These are phyloP conservation scores for Exophiala alcalophila DNA, from an alignment of 2,329 filamentous ascomycete species.

Conservation along the genomic window DNA sequence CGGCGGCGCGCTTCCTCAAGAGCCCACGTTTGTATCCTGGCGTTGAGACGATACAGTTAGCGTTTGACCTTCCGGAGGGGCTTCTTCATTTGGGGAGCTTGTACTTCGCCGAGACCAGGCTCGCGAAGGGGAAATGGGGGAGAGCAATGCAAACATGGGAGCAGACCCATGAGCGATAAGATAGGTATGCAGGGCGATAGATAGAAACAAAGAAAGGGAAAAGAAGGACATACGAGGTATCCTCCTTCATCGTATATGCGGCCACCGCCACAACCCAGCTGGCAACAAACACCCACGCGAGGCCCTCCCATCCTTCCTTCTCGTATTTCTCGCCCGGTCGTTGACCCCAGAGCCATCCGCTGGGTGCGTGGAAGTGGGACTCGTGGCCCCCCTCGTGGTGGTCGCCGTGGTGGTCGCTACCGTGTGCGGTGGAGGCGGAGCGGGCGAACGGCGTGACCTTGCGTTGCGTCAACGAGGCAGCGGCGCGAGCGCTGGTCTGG, in stretches of 20 bases:
- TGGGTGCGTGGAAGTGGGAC: constrained; percentile 78
- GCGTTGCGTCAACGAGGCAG: constrained; percentile 5
- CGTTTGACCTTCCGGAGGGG: no score
- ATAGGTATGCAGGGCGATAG: neutral
- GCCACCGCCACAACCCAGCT: constrained; percentile 70
- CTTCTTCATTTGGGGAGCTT: no score
- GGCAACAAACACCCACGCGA: constrained; percentile 60
- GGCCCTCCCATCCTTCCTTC: constrained; percentile 88
- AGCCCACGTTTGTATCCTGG: constrained; percentile 98
- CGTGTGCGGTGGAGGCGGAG: constrained; percentile 8
- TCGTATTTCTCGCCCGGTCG: constrained; percentile 94
- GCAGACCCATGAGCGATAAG: no score
- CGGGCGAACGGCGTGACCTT: constrained; percentile 9
- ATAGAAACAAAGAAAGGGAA: constrained; percentile 1
- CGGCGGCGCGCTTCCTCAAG: constrained; percentile 92
- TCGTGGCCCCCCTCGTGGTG: constrained; percentile 26
- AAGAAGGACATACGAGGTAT: constrained; percentile 79
- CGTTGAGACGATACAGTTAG: constrained; percentile 8
- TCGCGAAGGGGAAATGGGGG: no score
- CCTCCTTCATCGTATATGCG: constrained; percentile 93
- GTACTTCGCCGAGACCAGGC: no score
- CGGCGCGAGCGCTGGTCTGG: neutral
- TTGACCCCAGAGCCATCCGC: constrained; percentile 89
- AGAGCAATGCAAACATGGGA: no score
- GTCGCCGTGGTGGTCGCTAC: constrained; percentile 11